These are phyloP conservation scores for Spathaspora sp. DNA, from an alignment of 805 yeast species.

Conservation along the genomic window DNA sequence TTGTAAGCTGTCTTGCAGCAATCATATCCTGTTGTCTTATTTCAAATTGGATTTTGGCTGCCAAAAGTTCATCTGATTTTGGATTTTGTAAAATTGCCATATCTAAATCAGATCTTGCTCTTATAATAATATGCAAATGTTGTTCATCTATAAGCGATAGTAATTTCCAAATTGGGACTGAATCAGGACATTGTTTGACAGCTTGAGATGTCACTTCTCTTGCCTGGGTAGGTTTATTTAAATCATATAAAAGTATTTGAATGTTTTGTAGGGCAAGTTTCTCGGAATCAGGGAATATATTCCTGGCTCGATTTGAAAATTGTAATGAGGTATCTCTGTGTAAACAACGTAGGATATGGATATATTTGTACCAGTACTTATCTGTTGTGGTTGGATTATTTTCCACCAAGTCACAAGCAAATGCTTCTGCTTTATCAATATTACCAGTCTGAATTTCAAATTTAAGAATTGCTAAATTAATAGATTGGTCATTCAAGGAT, in stretches of 20 bases:
- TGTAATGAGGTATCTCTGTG: conserved; percentile 1
- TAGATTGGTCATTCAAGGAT: conserved; percentile 34
- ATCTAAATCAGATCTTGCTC: conserved; percentile 73
- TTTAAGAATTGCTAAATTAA: conserved; percentile 74
- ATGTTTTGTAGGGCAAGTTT: conserved; percentile 63
- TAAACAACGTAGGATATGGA: conserved; percentile 19
- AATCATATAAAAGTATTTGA: conserved; percentile 42
- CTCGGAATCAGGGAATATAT: conserved; percentile 43
- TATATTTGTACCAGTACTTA: conserved; percentile 58
- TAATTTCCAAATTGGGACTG: conserved; percentile 51
- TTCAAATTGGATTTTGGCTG: conserved; percentile 59
- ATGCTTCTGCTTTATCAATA: conserved; percentile 34
- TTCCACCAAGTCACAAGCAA: conserved; percentile 20
- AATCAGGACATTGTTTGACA: conserved; percentile 42
- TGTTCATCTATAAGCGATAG: conserved; percentile 47
- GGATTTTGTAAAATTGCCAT: conserved; percentile 55
- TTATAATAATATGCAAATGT: conserved; percentile 37
- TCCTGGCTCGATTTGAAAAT: conserved; percentile 45
- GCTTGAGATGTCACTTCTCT: conserved; percentile 48
- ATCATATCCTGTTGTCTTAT: conserved; percentile 39
- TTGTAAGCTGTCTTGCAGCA: conserved; percentile 52
- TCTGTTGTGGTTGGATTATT: conserved; percentile 25
- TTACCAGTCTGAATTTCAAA: conserved; percentile 47
- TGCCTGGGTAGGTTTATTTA: conserved; percentile 35
- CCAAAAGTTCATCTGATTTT: conserved; percentile 50